A percentile compares a stretch with the other conserved stretches of the same genome.
Evolutionary conservation across 1,139 yeast genomes (phyloP).

Genomic region (Nakaseomyces uthaithaninus): DNA sequence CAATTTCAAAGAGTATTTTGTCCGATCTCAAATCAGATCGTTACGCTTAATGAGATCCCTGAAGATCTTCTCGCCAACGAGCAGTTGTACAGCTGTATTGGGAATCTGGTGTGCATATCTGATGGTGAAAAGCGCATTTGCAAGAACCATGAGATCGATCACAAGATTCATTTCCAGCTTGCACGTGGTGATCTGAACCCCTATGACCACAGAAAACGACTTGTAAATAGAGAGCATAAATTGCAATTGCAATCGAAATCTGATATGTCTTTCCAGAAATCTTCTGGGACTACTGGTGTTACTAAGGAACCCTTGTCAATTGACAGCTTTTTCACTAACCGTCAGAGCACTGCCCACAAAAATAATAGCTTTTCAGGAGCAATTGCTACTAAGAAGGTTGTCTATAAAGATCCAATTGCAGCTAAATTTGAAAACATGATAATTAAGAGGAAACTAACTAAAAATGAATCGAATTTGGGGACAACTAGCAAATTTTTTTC

Average conservation of each 20-base stretch:
- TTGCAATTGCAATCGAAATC: slow-evolving; percentile 26
- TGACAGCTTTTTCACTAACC: slow-evolving; percentile 11
- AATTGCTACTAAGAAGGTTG: not conserved
- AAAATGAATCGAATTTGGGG: not conserved
- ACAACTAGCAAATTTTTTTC: slow-evolving; percentile 1
- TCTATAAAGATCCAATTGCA: not conserved
- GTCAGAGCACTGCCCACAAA: not conserved
- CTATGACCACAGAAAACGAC: slow-evolving; percentile 40
- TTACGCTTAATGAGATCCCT: slow-evolving; percentile 54
- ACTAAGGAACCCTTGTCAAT: slow-evolving; percentile 8
- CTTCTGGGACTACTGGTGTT: not conserved
- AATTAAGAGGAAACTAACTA: slow-evolving; percentile 7
- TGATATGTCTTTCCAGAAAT: slow-evolving; percentile 8
- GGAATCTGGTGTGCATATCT: slow-evolving; percentile 33
- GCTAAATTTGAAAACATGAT: slow-evolving; percentile 11
- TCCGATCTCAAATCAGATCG: slow-evolving; percentile 43
- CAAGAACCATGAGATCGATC: slow-evolving; percentile 31
- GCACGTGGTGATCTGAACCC: slow-evolving; percentile 69
- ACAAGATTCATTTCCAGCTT: slow-evolving; percentile 44
- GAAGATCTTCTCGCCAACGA: slow-evolving; percentile 23
- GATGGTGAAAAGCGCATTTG: slow-evolving; percentile 1
- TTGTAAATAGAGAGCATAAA: slow-evolving; percentile 34
- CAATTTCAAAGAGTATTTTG: slow-evolving; percentile 80
- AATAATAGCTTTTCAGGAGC: not conserved
- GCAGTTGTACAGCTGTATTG: slow-evolving; percentile 40